Conservation (phyloP, 176 grass and related monocot species). For the Panicum miliaceum region DNA sequence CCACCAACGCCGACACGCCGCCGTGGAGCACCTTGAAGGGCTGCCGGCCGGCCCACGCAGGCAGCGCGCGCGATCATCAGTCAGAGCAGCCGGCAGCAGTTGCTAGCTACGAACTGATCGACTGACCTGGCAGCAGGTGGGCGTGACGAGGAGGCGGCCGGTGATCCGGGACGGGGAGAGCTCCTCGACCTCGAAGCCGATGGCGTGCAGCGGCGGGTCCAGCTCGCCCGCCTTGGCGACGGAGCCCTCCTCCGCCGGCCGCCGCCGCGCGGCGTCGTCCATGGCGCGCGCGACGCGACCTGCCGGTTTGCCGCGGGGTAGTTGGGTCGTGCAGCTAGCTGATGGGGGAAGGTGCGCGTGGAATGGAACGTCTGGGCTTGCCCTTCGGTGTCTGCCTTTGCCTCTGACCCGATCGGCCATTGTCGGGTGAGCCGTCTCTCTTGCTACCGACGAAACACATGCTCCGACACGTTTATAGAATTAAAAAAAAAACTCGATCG, state of each 20-base stretch:
- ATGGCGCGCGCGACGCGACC: background rate
- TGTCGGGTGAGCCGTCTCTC: no score
- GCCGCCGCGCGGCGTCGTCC: background rate
- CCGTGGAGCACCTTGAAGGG: constrained; percentile 98
- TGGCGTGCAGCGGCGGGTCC: constrained; percentile 56
- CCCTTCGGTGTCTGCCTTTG: background rate
- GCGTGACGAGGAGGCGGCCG: constrained; percentile 65
- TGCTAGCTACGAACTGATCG: no score
- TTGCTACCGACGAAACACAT: no score
- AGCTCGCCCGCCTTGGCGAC: constrained; percentile 48
- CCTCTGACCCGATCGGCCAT: no score
- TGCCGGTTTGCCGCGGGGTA: no score
- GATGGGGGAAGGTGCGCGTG: background rate
- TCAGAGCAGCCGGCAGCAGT: no score
- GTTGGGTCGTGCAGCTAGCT: background rate
- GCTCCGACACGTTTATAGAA: no score
- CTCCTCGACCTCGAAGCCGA: constrained; percentile 73
- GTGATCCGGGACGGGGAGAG: constrained; percentile 61
- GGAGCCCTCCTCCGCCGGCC: background rate
- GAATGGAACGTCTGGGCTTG: background rate
- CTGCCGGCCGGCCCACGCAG: constrained; percentile 23
- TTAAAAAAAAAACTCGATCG: no score
- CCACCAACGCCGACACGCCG: constrained; percentile 75
- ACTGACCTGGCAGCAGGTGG: constrained; percentile 74
- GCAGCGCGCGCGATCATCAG: no score